Base-by-base conservation (phyloP, 345 rosid genomes). In the Geranium brycei region DNA sequence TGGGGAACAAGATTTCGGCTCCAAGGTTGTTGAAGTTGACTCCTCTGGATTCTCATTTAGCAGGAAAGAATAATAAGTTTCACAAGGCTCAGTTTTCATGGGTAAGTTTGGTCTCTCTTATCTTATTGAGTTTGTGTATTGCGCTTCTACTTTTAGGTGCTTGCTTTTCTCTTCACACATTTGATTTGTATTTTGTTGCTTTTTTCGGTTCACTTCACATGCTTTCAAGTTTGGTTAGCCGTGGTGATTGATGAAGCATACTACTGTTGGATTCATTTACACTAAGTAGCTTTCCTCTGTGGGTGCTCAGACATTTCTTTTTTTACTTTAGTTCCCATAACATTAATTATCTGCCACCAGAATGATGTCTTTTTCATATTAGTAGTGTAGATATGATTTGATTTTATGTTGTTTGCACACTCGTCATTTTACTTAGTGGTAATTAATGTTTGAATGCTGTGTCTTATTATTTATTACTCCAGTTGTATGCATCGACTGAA, bases 1-100 rank as follows among this genome's bases (percentile, higher is more conserved):
- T 93, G 99, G 99, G 99, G 14, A 88, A 93, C 63, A 91, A 75
- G 69, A 91, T 91, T 77, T 91, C 99, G 4, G 96, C 99, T 57
- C 99, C 97, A 5, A 85, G 99, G 77, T 68, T 93, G 80, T 76
- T 93, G 68, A 93, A 88, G 87, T 75, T 91, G 68, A 83, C 81
- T 73, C 97, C 97, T 51, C 59, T 91, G 31, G 97, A 91, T 66
- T 83, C 99, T 3, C 91, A 88, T 76, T 71, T 80, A 74, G 99
- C 99, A 71, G 99, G 99, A 67, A 71, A 72, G n/a, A 69, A 85
- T 70, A 93, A 86, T 58, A 88, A 85, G 75, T 93, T 93, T 79
- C 96, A 81, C 3, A 85, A 81, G 59, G 97, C 96, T 75, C 96
- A 91, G 70, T 93, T 93, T 67, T 93, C 96, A 6, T 93, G 99